phyloP scores from a whole-genome alignment of 2,329 filamentous ascomycete species.

The Talaromyces verruculosus region DNA sequence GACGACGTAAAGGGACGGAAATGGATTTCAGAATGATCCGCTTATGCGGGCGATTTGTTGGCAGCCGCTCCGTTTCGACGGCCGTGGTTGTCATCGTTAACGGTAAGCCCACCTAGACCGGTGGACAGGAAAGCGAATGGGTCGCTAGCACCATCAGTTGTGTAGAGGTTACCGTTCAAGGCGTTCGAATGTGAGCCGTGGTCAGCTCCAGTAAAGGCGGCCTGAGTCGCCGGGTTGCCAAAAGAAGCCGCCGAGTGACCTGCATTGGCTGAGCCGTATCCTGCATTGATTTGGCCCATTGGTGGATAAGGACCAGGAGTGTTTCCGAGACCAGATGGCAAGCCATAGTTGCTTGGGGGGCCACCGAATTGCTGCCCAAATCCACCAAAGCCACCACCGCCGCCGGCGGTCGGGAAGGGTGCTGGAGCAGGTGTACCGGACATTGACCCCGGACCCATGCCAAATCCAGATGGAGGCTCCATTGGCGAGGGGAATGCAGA shows the following conservation, averaged over 20 bases:
- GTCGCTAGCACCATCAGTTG: slow-evolving; percentile 55
- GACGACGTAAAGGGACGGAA: slow-evolving; percentile 23
- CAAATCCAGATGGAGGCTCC: slow-evolving; percentile 79
- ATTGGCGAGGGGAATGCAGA: slow-evolving; percentile 88
- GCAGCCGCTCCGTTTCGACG: slow-evolving; percentile 48
- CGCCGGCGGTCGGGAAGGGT: slow-evolving; percentile 72
- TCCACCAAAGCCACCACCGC: slow-evolving; percentile 66
- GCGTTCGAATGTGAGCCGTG: slow-evolving; percentile 77
- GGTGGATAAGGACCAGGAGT: slow-evolving; percentile 76
- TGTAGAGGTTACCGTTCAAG: slow-evolving; percentile 71
- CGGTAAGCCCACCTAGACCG: slow-evolving; percentile 60
- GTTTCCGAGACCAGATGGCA: slow-evolving; percentile 81
- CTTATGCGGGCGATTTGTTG: slow-evolving; percentile 46
- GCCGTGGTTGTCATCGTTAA: slow-evolving; percentile 49
- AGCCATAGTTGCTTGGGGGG: slow-evolving; percentile 76
- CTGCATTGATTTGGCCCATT: slow-evolving; percentile 67
- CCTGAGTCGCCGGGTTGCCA: slow-evolving; percentile 89
- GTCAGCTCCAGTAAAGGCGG: slow-evolving; percentile 85
- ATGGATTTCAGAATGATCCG: slow-evolving; percentile 11
- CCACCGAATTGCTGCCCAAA: slow-evolving; percentile 79
- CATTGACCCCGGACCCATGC: slow-evolving; percentile 87
- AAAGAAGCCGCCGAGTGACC: slow-evolving; percentile 85
- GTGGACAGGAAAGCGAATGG: slow-evolving; percentile 65
- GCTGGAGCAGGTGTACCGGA: slow-evolving; percentile 76
- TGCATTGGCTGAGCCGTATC: slow-evolving; percentile 72